These are phyloP conservation scores for Piloderma croceum DNA, from an alignment of 768 basidiomycete genomes.

Conservation along the genomic window DNA sequence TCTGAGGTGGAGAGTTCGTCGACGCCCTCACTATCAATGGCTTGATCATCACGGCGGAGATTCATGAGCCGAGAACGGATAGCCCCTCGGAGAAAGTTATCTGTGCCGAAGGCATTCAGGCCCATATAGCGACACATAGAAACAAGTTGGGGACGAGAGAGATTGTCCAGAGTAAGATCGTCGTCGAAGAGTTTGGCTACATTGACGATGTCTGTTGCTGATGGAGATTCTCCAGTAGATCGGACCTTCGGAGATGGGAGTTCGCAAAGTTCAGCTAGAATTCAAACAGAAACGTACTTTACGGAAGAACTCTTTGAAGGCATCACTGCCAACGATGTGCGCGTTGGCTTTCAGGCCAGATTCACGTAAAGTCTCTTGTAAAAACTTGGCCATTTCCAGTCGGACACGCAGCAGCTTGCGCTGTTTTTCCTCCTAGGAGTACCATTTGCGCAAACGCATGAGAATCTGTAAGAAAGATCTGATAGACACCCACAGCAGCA, in stretches of 20 bases:
- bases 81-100: constrained; percentile 92
- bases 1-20: constrained; percentile 88
- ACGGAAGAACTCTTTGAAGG: constrained; percentile 99
- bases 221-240: constrained; percentile 92
- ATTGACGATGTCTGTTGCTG: constrained; percentile 80
- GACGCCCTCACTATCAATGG: constrained; percentile 85
- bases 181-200: constrained; percentile 97
- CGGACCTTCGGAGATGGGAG: constrained; percentile 53
- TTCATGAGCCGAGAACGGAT: constrained; percentile 79
- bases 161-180: constrained; percentile 95
- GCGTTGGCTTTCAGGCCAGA: constrained; percentile 88
- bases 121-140: constrained; percentile 98
- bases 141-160: constrained; percentile 95
- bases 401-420: constrained; percentile 91
- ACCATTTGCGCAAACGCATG: neutral
- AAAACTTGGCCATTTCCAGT: constrained; percentile 98
- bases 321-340: constrained; percentile 89
- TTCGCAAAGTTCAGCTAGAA: neutral
- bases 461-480: neutral
- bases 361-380: constrained; percentile 95
- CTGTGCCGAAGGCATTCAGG: constrained; percentile 96
- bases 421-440: constrained; percentile 87
- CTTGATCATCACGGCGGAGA: constrained; percentile 88
- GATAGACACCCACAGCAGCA: constrained; percentile 61
- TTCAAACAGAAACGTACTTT: constrained; percentile 49